Conservation (phyloP, 2,329 filamentous ascomycete species). For the Pezizomycotina sp. region DNA sequence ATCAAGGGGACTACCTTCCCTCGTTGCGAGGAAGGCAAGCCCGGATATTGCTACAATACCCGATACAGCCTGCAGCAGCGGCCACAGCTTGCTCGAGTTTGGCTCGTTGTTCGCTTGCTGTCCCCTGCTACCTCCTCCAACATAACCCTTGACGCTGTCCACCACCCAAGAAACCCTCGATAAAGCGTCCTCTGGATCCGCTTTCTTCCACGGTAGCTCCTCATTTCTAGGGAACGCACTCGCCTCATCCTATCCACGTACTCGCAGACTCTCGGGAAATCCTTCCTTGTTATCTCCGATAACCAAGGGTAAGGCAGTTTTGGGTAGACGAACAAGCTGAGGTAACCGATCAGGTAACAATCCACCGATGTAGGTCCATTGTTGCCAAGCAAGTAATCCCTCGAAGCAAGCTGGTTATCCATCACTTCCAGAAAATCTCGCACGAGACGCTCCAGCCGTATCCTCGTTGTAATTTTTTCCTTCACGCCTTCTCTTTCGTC, state of each 20-base stretch:
- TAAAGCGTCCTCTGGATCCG: too few relatives aligned
- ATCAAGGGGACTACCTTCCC: too few relatives aligned
- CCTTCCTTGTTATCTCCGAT: conserved; percentile 38
- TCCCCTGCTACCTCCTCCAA: too few relatives aligned
- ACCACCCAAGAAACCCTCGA: too few relatives aligned
- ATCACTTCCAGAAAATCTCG: conserved; percentile 56
- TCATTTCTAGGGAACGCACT: background rate
- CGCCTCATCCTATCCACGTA: conserved; percentile 32
- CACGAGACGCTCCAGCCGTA: conserved; percentile 49
- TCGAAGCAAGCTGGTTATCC: conserved; percentile 42
- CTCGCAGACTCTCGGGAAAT: conserved; percentile 32
- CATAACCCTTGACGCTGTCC: too few relatives aligned
- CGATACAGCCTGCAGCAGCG: too few relatives aligned
- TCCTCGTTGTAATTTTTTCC: conserved; percentile 25
- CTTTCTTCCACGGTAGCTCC: too few relatives aligned
- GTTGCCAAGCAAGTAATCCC: conserved; percentile 40
- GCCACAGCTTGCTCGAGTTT: too few relatives aligned
- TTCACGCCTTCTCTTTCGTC: conserved; percentile 31
- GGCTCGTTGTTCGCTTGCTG: too few relatives aligned
- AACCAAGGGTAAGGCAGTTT: conserved; percentile 47
- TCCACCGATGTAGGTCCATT: conserved; percentile 49
- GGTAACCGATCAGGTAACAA: conserved; percentile 64
- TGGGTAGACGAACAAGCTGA: conserved; percentile 53
- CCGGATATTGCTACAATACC: too few relatives aligned
- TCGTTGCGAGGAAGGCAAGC: too few relatives aligned